Evolutionary conservation across 352 stramenopile genomes (phyloP), one percentile per base, ranked within the genome.

Genomic region (Aphanomyces stellatus): DNA sequence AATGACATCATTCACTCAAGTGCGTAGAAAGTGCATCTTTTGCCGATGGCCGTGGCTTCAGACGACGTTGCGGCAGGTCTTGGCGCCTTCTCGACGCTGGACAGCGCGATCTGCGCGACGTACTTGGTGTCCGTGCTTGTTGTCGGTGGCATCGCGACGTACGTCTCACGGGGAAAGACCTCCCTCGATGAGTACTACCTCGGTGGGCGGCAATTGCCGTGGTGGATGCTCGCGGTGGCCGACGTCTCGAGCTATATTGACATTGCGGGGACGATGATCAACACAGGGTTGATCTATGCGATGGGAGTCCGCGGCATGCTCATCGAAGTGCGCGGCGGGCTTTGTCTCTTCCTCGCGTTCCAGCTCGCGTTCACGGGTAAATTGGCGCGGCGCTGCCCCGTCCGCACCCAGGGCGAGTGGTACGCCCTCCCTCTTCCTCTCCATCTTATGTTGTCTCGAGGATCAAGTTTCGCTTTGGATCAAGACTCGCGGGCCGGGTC

Each of bases 171-270:
- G 49, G 70, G 40, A 33, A 67, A 19, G 71, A 63, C 19, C 17
- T 49, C 53, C 17, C 64, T 90, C 25, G 81, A 91, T 42, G 80
- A 89, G 49, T 91, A 91, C 69, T 90, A 91, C 43, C 76, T 91
- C 19, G 81, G 83, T 2, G 80, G 81, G 22, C 74, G 80, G 4
- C 74, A 74, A 30, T 87, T 91, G 56, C 77, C 81, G 13, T 90
- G 83, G 81, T 90, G 83, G 72, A 80, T 80, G 25, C 71, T 91
- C 19, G 83, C 78, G 7, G 71, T 91, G 41, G 83, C 83, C 0
- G 83, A 92, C 65, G 84, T 92, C 59, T 90, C 81, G 72, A 89
- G 80, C 60, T 92, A 92, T 69, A 92, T 92, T 53, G 84, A 92
- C 72, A 90, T 92, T 57, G 88, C 80, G 3, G 81, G 83, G 1